These are phyloP conservation scores for Phytophthora rubi DNA, from an alignment of 352 stramenopile species.

Conservation along the genomic window DNA sequence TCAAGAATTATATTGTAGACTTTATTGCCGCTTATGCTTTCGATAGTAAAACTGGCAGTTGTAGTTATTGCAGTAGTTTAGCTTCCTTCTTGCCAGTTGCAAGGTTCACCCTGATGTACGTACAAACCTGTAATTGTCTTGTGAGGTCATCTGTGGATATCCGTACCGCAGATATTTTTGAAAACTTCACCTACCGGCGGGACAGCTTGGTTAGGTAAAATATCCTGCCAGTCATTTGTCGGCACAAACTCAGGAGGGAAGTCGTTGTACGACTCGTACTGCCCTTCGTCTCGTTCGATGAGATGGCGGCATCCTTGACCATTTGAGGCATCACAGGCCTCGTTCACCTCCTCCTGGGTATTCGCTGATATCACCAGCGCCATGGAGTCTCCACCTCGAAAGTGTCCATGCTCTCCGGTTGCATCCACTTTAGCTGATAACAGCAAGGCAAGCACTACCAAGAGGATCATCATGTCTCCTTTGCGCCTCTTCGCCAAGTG, in stretches of 20 bases:
- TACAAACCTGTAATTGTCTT: slow-evolving; percentile 44
- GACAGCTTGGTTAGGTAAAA: slow-evolving; percentile 57
- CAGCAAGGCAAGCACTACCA: slow-evolving; percentile 6
- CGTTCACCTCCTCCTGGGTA: slow-evolving; percentile 13
- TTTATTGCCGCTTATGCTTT: neutral
- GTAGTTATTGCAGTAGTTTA: slow-evolving; percentile 41
- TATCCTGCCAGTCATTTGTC: slow-evolving; percentile 65
- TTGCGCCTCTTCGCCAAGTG: slow-evolving; percentile 10
- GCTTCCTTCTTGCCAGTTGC: slow-evolving; percentile 67
- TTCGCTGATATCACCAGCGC: slow-evolving; percentile 28
- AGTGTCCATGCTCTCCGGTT: slow-evolving; percentile 7
- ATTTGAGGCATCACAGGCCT: slow-evolving; percentile 17
- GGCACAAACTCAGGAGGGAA: slow-evolving; percentile 62
- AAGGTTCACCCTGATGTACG: slow-evolving; percentile 67
- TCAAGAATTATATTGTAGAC: neutral
- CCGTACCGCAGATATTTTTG: neutral
- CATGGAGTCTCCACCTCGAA: slow-evolving; percentile 16
- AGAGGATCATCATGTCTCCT: neutral
- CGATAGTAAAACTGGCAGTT: neutral
- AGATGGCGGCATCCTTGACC: slow-evolving; percentile 24
- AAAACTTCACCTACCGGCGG: slow-evolving; percentile 38
- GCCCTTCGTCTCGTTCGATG: slow-evolving; percentile 2
- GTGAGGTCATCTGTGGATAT: slow-evolving; percentile 1
- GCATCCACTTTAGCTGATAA: neutral
- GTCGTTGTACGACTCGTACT: neutral